phyloP scores from a whole-genome alignment of 768 basidiomycete species.

The Hypholoma fasciculare region DNA sequence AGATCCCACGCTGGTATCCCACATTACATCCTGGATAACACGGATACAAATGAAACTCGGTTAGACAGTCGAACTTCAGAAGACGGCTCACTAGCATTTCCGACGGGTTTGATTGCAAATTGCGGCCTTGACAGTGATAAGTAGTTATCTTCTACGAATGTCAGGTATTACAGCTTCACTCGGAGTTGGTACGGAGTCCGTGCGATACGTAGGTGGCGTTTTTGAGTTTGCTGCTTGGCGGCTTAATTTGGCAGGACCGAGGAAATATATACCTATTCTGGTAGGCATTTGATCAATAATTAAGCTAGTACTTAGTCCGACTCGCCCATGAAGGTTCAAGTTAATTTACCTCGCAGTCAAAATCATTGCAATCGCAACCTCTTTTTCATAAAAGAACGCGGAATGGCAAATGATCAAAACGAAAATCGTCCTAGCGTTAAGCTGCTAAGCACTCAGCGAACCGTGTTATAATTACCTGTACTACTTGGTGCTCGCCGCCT shows the following conservation, averaged over 20 bases:
- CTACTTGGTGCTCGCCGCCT: no score
- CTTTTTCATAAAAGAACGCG: no score
- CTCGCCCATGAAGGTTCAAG: no score
- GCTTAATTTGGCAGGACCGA: slow-evolving; percentile 15
- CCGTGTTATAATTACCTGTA: no score
- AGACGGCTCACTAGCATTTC: not conserved
- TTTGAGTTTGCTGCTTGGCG: slow-evolving; percentile 20
- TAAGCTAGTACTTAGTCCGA: not conserved
- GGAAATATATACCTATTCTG: slow-evolving; percentile 10
- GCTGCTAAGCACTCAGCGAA: no score
- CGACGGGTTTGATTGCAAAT: not conserved
- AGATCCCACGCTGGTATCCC: not conserved
- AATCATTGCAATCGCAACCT: no score
- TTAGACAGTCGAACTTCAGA: not conserved
- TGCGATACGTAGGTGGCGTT: slow-evolving; percentile 22
- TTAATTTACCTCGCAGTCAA: no score
- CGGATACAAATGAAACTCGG: not conserved
- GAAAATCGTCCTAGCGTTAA: no score
- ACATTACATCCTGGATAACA: not conserved
- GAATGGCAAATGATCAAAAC: no score
- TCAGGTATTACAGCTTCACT: not conserved
- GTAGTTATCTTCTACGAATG: not conserved
- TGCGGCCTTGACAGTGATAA: slow-evolving; percentile 1
- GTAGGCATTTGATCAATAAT: not conserved
- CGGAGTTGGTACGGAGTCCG: slow-evolving; percentile 12